Base-by-base conservation (phyloP, 495 filamentous ascomycete genomes). In the Collariella sp. region DNA sequence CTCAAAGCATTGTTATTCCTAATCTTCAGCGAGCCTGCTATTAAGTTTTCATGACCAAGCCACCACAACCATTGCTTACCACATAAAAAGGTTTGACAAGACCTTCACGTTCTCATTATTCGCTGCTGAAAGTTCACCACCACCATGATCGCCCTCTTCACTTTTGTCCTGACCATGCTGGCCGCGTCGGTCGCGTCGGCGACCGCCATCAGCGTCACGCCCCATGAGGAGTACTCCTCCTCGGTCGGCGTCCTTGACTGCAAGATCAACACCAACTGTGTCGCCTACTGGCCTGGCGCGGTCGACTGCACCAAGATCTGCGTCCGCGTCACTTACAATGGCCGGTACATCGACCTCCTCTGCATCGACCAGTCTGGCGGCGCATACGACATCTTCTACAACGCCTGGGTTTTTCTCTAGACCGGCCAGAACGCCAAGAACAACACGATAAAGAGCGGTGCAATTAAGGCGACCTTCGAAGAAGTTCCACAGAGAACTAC, bases 241-340 rank as follows among this genome's bases (percentile, higher is more conserved):
- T 76, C 73, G 3, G 61, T 76, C 42, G 74, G 74, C 49, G 74
- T 77, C 1, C 69, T 76, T 33, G 74, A 73, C 26, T 77, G 74
- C 67, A 74, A 77, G 43, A 60, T 77, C 39, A 57, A 77, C 62
- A 74, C 73, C 9, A 66, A 77, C 49, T 69, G 72, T 38, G 61
- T 76, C 43, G 74, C 74, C 4, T 77, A 77, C 63, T 77, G 74
- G 74, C 74, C 74, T 5, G 49, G 44, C 10, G 65, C 71, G 0
- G 68, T 76, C 40, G 72, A 75, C 65, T 77, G 74, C 68, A 63
- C 61, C 60, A 74, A 70, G 49, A 64, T 77, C 50, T 77, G 74
- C 65, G 58, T 77, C 13, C 65, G 62, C 22, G 60, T 77, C 44
- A 65, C 56, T 50, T 72, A 77, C 60, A 64, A 55, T 16, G 73